A percentile compares a stretch with the other conserved stretches of the same genome.
These are phyloP conservation scores for Aureobasidium sp. DNA, from an alignment of 2,329 filamentous ascomycete species.

Conservation along the genomic window DNA sequence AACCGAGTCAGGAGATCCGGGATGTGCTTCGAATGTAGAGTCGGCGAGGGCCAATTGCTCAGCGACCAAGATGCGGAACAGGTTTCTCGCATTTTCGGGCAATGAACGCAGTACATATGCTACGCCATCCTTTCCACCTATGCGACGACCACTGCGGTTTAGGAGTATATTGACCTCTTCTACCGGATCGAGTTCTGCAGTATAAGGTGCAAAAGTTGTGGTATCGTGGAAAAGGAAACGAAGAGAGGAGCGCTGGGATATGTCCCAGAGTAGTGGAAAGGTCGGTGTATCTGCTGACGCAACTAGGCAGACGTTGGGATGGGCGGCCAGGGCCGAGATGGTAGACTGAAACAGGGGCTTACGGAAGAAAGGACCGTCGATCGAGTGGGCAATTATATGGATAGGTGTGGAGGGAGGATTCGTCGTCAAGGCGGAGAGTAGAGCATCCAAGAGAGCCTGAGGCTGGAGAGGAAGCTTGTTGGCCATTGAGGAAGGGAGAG, in stretches of 20 bases:
- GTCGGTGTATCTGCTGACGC: constrained; percentile 82
- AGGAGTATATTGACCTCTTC: constrained; percentile 85
- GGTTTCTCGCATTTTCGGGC: constrained; percentile 80
- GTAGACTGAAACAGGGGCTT: constrained; percentile 60
- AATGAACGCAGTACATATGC: constrained; percentile 83
- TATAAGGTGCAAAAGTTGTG: constrained; percentile 75
- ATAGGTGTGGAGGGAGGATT: constrained; percentile 30
- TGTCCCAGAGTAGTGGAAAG: constrained; percentile 84
- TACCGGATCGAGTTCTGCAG: constrained; percentile 70
- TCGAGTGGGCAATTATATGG: constrained; percentile 60
- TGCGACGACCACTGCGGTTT: constrained; percentile 67
- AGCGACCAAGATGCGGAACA: constrained; percentile 77
- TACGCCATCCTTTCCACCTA: constrained; percentile 85
- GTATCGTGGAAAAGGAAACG: constrained; percentile 89
- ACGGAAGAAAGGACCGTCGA: constrained; percentile 72
- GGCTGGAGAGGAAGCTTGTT: constrained; percentile 57
- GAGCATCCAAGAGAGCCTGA: constrained; percentile 56
- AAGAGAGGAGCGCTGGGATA: constrained; percentile 70
- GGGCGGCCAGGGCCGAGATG: constrained; percentile 67
- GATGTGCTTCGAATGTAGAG: constrained; percentile 30
- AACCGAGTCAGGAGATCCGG: constrained; percentile 5
- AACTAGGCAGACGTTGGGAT: constrained; percentile 62
- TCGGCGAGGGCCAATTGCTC: constrained; percentile 67
- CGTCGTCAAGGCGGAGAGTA: constrained; percentile 54
- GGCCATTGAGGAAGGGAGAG: constrained; percentile 39